Conservation (phyloP, 352 stramenopile species). For the Phytophthora pini region DNA sequence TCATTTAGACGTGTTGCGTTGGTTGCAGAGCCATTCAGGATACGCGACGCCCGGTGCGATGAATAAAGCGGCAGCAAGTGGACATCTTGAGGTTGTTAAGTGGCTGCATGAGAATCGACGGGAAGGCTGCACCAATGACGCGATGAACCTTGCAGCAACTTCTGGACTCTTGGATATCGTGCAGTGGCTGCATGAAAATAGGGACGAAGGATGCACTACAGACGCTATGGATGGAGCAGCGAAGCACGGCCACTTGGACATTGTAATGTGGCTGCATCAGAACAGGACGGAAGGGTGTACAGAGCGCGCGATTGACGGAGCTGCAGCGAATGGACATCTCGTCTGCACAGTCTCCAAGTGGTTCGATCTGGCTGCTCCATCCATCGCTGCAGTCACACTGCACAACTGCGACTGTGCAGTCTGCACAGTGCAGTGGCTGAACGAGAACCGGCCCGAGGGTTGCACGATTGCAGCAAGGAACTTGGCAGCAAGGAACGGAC, state of each 20-base stretch:
- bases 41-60: constrained; percentile 48
- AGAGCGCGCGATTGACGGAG: constrained; percentile 31
- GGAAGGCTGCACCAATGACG: constrained; percentile 32
- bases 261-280: constrained; percentile 29
- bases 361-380: too few species aligned
- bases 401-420: too few species aligned
- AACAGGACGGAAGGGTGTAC: constrained; percentile 36
- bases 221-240: constrained; percentile 30
- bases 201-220: constrained; percentile 25
- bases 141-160: constrained; percentile 30
- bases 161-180: constrained; percentile 28
- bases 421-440: too few species aligned
- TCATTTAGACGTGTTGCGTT: constrained; percentile 31
- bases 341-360: too few species aligned
- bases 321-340: constrained; percentile 32
- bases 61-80: constrained; percentile 59
- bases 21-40: constrained; percentile 40
- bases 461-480: constrained; percentile 31
- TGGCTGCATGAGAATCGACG: constrained; percentile 26
- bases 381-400: too few species aligned
- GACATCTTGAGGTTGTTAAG: constrained; percentile 54
- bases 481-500: constrained; percentile 27
- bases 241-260: constrained; percentile 25
- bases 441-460: constrained; percentile 14
- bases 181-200: constrained; percentile 28